Evolutionary conservation across 495 filamentous ascomycete genomes (phyloP).

Genomic region (Neurospora sp.): DNA sequence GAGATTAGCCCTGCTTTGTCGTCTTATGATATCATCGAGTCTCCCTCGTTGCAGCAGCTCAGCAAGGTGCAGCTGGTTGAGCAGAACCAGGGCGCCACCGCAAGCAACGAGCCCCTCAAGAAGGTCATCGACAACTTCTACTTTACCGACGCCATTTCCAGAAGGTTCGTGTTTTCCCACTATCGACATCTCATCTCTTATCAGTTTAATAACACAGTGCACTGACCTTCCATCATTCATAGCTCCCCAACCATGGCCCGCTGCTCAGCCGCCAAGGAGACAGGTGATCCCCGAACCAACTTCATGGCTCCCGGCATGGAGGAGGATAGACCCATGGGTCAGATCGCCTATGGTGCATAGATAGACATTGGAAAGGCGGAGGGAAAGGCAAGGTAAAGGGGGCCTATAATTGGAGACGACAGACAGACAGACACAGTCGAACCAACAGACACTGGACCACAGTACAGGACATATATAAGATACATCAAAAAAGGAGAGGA

Average conservation of each 20-base stretch:
- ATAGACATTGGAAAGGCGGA: slow-evolving; percentile 5
- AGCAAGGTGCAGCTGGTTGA: slow-evolving; percentile 90
- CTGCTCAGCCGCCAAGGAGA: slow-evolving; percentile 75
- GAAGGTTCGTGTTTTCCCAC: slow-evolving; percentile 53
- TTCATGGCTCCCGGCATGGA: slow-evolving; percentile 72
- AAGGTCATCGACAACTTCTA: slow-evolving; percentile 90
- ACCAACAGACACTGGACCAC: not conserved
- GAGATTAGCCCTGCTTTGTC: slow-evolving; percentile 85
- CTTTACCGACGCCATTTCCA: slow-evolving; percentile 91
- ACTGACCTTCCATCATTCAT: slow-evolving; percentile 1
- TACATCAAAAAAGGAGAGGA: not conserved
- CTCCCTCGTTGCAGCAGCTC: slow-evolving; percentile 54
- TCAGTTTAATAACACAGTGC: not conserved
- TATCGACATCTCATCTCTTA: not conserved
- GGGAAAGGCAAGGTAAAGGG: not conserved
- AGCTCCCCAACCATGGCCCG: slow-evolving; percentile 96
- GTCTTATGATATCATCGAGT: slow-evolving; percentile 83
- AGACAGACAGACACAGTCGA: not conserved
- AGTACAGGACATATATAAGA: not conserved
- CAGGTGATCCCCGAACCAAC: slow-evolving; percentile 62
- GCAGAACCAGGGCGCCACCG: slow-evolving; percentile 78
- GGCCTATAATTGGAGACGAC: not conserved
- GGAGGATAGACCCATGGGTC: slow-evolving; percentile 41
- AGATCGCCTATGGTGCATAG: slow-evolving; percentile 39
- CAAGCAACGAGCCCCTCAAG: slow-evolving; percentile 57